Conservation (phyloP, 2,329 filamentous ascomycete genomes). For the Cladophialophora carrionii region DNA sequence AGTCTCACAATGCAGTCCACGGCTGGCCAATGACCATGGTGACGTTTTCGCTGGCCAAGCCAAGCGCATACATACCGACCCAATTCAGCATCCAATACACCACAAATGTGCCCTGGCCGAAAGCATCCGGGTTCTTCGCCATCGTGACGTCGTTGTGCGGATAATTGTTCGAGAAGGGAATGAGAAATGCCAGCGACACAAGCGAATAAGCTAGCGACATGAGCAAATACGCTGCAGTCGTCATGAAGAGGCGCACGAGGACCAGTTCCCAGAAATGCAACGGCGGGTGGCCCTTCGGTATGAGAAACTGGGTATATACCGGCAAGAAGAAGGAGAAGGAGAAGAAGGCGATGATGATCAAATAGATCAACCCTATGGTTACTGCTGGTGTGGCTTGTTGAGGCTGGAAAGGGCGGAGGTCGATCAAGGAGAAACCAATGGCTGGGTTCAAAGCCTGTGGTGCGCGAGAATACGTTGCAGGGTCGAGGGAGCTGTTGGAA, state of each 20-base stretch:
- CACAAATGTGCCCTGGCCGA: conserved; percentile 61
- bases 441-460: conserved; percentile 60
- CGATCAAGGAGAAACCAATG: conserved; percentile 60
- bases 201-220: conserved; percentile 66
- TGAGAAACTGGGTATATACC: conserved; percentile 63
- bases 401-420: conserved; percentile 64
- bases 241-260: conserved; percentile 44
- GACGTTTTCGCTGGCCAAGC: conserved; percentile 67
- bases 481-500: conserved; percentile 23
- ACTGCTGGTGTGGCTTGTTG: conserved; percentile 60
- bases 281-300: conserved; percentile 59
- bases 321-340: conserved; percentile 67
- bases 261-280: conserved; percentile 63
- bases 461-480: conserved; percentile 43
- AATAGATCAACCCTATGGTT: conserved; percentile 66
- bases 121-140: conserved; percentile 55
- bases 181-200: conserved; percentile 65
- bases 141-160: conserved; percentile 41
- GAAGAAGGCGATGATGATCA: conserved; percentile 70
- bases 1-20: conserved; percentile 53
- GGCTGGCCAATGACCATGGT: conserved; percentile 65
- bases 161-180: conserved; percentile 60
- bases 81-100: conserved; percentile 69
- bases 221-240: conserved; percentile 62
- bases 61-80: conserved; percentile 65